phyloP scores from a whole-genome alignment of 768 basidiomycete genomes.

The Lentinula detonsa region DNA sequence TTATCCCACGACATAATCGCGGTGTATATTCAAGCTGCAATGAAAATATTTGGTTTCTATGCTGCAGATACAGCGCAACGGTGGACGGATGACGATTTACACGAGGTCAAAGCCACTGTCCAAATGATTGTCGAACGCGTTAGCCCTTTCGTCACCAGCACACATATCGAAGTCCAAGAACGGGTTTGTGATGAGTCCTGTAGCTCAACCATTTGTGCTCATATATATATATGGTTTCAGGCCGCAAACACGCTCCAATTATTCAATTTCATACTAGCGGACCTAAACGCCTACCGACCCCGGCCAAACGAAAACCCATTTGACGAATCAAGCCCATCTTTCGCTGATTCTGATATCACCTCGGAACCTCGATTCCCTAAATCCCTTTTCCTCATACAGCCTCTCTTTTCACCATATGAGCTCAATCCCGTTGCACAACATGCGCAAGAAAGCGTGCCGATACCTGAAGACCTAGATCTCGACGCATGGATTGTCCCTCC shows the following conservation, averaged over 20 bases:
- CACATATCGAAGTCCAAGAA: conserved; percentile 89
- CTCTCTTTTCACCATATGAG: conserved; percentile 71
- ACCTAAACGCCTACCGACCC: conserved; percentile 53
- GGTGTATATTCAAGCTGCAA: conserved; percentile 75
- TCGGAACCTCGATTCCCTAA: conserved; percentile 70
- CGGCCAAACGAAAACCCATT: conserved; percentile 27
- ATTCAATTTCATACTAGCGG: conserved; percentile 70
- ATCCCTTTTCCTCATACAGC: conserved; percentile 79
- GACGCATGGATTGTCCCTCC: conserved; percentile 81
- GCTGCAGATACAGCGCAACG: conserved; percentile 64
- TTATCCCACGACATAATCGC: conserved; percentile 63
- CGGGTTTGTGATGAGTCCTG: conserved; percentile 48
- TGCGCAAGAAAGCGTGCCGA: conserved; percentile 76
- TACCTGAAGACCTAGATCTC: conserved; percentile 84
- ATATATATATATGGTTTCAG: conserved; percentile 29
- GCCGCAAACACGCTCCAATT: conserved; percentile 78
- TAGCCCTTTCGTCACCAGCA: conserved; percentile 48
- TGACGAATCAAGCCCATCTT: conserved; percentile 31
- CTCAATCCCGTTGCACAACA: conserved; percentile 77
- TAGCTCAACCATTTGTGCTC: conserved; percentile 1
- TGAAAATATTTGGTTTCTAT: conserved; percentile 88
- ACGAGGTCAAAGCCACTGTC: conserved; percentile 59
- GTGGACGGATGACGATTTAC: conserved; percentile 72
- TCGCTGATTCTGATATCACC: conserved; percentile 22
- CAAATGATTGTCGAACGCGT: conserved; percentile 56